These are phyloP conservation scores for Gaultheria prostrata DNA, from an alignment of 148 eudicot species.

Conservation along the genomic window DNA sequence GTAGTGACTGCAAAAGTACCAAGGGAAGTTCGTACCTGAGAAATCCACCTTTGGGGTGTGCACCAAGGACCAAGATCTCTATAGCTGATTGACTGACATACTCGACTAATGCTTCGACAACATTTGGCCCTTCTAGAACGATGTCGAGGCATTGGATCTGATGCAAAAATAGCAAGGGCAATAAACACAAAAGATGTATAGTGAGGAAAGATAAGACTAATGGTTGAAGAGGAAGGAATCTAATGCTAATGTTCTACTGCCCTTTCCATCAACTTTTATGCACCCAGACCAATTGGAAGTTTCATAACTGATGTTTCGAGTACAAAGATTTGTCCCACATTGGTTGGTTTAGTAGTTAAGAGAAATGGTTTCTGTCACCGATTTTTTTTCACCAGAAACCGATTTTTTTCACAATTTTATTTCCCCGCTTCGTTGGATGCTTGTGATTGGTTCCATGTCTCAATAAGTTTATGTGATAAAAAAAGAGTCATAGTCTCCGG, in stretches of 20 bases:
- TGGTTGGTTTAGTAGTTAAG: not conserved
- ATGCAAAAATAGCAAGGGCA: not conserved
- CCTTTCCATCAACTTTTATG: not conserved
- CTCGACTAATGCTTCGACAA: slow-evolving; percentile 57
- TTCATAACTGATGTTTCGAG: not conserved
- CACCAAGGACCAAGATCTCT: slow-evolving; percentile 68
- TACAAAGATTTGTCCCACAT: not conserved
- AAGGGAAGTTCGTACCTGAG: slow-evolving; percentile 40
- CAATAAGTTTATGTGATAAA: not conserved
- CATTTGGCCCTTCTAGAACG: slow-evolving; percentile 71
- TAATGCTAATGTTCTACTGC: not conserved
- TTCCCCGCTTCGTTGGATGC: not conserved
- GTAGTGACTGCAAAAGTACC: not conserved
- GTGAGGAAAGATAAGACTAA: not conserved
- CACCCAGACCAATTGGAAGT: not conserved
- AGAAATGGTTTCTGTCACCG: not conserved
- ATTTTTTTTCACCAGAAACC: not conserved
- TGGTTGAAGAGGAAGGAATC: not conserved
- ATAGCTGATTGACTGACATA: slow-evolving; percentile 56
- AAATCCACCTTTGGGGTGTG: slow-evolving; percentile 52
- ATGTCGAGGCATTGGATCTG: slow-evolving; percentile 71
- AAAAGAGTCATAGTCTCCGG: not conserved
- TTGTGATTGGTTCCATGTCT: not conserved
- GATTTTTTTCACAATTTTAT: not conserved
- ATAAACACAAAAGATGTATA: not conserved